These are phyloP conservation scores for Capronia coronata DNA, from an alignment of 2,329 filamentous ascomycete species.

Conservation along the genomic window DNA sequence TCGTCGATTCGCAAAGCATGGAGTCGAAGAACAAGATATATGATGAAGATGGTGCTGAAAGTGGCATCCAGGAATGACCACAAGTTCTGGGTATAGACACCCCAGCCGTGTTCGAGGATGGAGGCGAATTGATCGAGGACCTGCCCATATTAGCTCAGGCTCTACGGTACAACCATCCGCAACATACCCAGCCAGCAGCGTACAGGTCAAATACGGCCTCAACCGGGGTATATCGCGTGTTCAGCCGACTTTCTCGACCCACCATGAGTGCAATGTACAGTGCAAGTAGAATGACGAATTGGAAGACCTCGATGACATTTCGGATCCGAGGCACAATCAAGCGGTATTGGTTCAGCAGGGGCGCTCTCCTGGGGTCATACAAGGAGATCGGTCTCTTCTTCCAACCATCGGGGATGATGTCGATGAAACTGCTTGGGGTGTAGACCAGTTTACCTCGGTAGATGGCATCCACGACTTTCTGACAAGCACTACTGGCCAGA, in stretches of 20 bases:
- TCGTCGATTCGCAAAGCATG: constrained; percentile 16
- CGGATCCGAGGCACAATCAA: constrained; percentile 74
- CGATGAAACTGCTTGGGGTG: constrained; percentile 72
- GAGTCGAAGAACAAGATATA: constrained; percentile 62
- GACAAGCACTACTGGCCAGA: constrained; percentile 67
- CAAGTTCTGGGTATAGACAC: constrained; percentile 78
- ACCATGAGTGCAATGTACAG: constrained; percentile 70
- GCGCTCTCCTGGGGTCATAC: constrained; percentile 69
- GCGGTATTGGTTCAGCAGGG: constrained; percentile 75
- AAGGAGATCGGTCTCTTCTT: constrained; percentile 75
- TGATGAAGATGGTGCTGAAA: constrained; percentile 64
- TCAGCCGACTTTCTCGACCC: constrained; percentile 50
- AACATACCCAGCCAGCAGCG: constrained; percentile 63
- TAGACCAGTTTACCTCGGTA: constrained; percentile 76
- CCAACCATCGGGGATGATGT: constrained; percentile 79
- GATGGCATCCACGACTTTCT: constrained; percentile 75
- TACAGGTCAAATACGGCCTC: constrained; percentile 68
- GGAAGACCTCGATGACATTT: constrained; percentile 65
- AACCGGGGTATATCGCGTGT: constrained; percentile 44
- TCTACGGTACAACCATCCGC: not conserved
- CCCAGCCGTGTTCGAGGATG: constrained; percentile 68
- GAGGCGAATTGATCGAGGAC: constrained; percentile 67
- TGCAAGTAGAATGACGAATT: constrained; percentile 63
- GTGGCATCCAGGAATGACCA: constrained; percentile 82
- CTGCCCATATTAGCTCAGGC: constrained; percentile 8